Evolutionary conservation across 148 eudicot species (phyloP), one percentile per base, ranked within the genome.

Genomic region (Diospyros lotus): DNA sequence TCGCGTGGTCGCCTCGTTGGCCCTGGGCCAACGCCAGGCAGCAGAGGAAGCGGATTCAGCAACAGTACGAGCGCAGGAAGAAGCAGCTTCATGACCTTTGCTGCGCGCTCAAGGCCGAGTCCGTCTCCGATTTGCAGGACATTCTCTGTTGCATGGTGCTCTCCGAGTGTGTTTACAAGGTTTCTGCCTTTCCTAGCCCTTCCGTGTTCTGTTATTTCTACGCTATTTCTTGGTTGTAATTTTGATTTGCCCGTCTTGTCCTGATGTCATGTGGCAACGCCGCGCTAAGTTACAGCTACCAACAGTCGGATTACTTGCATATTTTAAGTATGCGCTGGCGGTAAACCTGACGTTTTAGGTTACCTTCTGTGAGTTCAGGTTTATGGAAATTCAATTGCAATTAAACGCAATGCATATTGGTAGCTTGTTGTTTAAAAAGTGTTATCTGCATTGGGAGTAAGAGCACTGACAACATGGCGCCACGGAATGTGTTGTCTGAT

Each of bases 141-240:
- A 84, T 95, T 76, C 84, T 95, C 13, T 93, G 98, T 15, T 92
- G 94, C 77, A 93, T 95, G 99, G 97, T 91, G 40, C 87, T 95
- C 13, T 88, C 99, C 12, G 99, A 95, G 76, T 95, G 97, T 54
- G 99, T 95, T 75, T 95, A 95, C 78, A 95, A 95, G 99, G 99
- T 90, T 62, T 13, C 75, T 13, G 55, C 41, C 38, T 42, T 64
- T 60, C 39, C 7, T 18, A 64, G 11, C 9, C 40, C 18, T 66
- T 28, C 38, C 5, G 4, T 12, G 1, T 11, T 42, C 13, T 2
- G 9, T 46, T 48, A 15, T 18, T 68, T n/a, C 39, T 40, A 9
- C 11, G 6, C 2, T 18, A 53, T 14, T 63, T 69, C 53, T 55
- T 46, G 9, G 5, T 39, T 53, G 60, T 1, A 56, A 9, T 38